A percentile compares a stretch with the other conserved stretches of the same genome.
Evolutionary conservation across 2,329 filamentous ascomycete species (phyloP).

Genomic region (Trichothecium roseum): DNA sequence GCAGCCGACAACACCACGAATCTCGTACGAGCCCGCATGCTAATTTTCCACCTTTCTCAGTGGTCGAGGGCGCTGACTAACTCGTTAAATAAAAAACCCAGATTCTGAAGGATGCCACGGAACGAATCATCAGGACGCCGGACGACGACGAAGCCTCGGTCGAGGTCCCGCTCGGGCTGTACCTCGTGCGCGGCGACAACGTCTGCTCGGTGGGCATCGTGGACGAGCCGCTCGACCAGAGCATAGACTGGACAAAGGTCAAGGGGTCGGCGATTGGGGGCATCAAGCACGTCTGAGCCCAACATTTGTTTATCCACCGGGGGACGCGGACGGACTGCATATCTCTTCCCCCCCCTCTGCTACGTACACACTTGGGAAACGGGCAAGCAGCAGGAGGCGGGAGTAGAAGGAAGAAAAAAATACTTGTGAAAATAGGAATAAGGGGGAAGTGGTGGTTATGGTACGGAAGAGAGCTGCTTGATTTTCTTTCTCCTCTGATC

Average conservation of each 20-base stretch:
- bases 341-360: no score
- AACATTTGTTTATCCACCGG: no score
- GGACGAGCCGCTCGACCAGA: slow-evolving; percentile 78
- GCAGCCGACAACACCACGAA: slow-evolving; percentile 90
- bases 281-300: slow-evolving; percentile 67
- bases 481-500: no score
- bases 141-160: slow-evolving; percentile 76
- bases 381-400: no score
- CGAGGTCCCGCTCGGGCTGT: slow-evolving; percentile 75
- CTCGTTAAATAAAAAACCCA: slow-evolving; percentile 15
- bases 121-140: slow-evolving; percentile 78
- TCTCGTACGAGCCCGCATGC: slow-evolving; percentile 43
- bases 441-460: no score
- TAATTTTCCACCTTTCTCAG: not conserved
- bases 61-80: not conserved
- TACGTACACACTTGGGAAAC: no score
- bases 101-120: slow-evolving; percentile 73
- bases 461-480: no score
- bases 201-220: slow-evolving; percentile 84
- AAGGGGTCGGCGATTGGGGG: slow-evolving; percentile 73
- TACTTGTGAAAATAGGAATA: no score
- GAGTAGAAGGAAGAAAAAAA: no score
- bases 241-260: slow-evolving; percentile 89
- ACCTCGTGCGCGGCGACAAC: slow-evolving; percentile 88
- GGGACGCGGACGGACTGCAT: no score